phyloP scores from a whole-genome alignment of 2,329 filamentous ascomycete species.

The Colletotrichum sp. region DNA sequence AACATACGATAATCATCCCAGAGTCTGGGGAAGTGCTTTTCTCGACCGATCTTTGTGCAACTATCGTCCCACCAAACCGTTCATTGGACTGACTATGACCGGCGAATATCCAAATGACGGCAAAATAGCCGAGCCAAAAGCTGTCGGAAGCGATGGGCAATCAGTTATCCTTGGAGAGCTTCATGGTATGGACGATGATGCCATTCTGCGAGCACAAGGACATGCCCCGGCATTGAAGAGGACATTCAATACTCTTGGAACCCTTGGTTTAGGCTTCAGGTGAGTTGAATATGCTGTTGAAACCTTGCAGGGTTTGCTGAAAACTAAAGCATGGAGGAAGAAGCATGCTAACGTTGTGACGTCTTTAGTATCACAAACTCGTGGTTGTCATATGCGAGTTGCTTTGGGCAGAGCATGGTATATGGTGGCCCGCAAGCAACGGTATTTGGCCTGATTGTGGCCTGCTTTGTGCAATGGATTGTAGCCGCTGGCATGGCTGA shows the following conservation, averaged over 20 bases:
- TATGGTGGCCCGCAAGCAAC: conserved; percentile 22
- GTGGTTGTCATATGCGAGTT: conserved; percentile 20
- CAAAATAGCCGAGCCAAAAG: not conserved
- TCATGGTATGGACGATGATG: conserved; percentile 12
- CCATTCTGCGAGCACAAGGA: conserved; percentile 21
- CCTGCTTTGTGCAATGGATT: conserved; percentile 23
- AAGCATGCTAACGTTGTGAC: not conserved
- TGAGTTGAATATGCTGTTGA: not conserved
- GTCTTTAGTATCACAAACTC: conserved; percentile 23
- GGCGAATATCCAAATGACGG: not conserved
- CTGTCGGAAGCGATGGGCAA: not conserved
- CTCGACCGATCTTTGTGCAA: not conserved
- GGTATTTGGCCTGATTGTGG: conserved; percentile 22
- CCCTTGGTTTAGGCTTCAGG: conserved; percentile 12
- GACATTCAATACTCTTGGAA: conserved; percentile 18
- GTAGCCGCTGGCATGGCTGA: conserved; percentile 23
- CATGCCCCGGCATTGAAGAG: conserved; percentile 19
- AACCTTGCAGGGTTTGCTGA: not conserved
- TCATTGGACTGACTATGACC: not conserved
- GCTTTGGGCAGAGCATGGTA: conserved; percentile 18
- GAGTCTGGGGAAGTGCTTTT: not conserved
- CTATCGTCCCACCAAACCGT: not conserved
- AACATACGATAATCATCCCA: not conserved
- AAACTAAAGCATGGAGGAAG: not conserved
- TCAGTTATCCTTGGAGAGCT: not conserved